These are phyloP conservation scores for Ophiobolus disseminans DNA, from an alignment of 2,329 filamentous ascomycete species.

Conservation along the genomic window DNA sequence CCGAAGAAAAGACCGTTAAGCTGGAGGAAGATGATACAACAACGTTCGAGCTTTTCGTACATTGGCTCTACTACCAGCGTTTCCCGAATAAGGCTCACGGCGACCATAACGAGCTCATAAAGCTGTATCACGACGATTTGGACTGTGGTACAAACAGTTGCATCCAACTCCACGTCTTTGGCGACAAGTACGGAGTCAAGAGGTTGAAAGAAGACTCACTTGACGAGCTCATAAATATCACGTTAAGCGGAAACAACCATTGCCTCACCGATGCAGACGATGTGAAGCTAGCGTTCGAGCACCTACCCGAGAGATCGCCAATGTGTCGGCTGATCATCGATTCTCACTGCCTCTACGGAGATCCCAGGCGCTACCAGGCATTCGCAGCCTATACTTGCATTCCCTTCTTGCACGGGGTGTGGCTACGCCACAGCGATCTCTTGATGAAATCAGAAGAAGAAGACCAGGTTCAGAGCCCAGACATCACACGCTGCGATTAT, in stretches of 20 bases:
- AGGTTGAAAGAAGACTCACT: background rate
- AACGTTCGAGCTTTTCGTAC: conserved; percentile 18
- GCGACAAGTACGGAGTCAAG: conserved; percentile 7
- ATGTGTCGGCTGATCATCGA: background rate
- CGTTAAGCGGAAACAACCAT: too few species aligned
- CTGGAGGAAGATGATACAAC: conserved; percentile 5
- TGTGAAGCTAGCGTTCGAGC: background rate
- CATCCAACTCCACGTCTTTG: conserved; percentile 15
- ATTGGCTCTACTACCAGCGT: conserved; percentile 22
- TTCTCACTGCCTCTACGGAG: background rate
- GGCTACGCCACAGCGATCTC: background rate
- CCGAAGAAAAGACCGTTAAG: conserved; percentile 12
- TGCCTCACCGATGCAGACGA: background rate
- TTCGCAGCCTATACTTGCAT: background rate
- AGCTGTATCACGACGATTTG: background rate
- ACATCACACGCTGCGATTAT: background rate
- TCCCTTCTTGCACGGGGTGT: background rate
- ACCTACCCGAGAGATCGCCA: background rate
- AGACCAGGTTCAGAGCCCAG: background rate
- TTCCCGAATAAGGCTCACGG: conserved; percentile 2
- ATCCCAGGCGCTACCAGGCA: background rate
- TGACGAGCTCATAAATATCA: background rate
- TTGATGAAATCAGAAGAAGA: background rate
- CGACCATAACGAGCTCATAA: conserved; percentile 6
- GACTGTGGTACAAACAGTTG: background rate